phyloP scores from a whole-genome alignment of 2,329 filamentous ascomycete species.

The Verticillium nubilum region DNA sequence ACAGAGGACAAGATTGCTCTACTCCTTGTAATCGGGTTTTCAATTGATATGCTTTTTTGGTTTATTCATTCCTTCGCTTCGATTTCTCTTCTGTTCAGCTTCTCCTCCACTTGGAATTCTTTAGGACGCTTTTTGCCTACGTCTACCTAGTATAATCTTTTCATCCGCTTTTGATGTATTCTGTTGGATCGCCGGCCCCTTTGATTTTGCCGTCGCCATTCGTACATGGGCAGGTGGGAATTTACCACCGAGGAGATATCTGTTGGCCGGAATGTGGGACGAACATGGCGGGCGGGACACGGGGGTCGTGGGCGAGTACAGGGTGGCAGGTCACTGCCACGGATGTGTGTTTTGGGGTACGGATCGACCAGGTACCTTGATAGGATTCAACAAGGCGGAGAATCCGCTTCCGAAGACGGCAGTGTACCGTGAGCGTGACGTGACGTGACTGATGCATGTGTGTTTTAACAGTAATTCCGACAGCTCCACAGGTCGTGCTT shows the following conservation, averaged over 20 bases:
- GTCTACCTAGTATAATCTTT: constrained; percentile 22
- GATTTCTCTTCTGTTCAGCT: constrained; percentile 9
- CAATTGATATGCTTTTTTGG: constrained; percentile 2
- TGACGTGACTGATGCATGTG: neutral
- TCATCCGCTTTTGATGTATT: constrained; percentile 28
- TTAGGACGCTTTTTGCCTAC: constrained; percentile 17
- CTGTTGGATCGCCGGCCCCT: neutral
- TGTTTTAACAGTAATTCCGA: too few relatives aligned
- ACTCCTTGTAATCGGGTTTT: constrained; percentile 3
- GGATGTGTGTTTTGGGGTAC: neutral
- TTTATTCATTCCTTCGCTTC: constrained; percentile 2
- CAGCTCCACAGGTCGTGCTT: too few relatives aligned
- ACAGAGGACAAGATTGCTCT: constrained; percentile 1
- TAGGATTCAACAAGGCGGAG: neutral
- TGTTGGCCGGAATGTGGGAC: neutral
- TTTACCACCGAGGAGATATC: neutral
- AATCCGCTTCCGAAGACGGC: neutral
- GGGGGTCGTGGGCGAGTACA: neutral
- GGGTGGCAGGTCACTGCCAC: neutral
- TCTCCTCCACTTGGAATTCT: constrained; percentile 18
- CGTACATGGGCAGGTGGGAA: neutral
- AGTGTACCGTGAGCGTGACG: neutral
- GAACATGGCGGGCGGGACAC: neutral
- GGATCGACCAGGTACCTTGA: neutral
- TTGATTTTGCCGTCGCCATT: neutral